Conservation (phyloP, 73 alveolate genomes). For the Tetrahymena thermophila region DNA sequence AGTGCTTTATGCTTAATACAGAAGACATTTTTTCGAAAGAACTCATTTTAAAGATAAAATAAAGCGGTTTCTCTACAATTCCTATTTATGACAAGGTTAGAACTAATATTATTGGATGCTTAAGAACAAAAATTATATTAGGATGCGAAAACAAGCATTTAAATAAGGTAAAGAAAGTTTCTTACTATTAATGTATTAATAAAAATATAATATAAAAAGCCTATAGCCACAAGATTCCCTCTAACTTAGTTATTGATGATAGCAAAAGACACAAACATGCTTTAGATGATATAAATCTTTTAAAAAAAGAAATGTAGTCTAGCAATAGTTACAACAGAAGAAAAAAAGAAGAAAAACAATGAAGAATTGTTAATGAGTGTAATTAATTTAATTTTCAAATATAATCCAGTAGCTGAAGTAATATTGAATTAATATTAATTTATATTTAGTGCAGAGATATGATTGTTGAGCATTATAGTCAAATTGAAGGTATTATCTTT, state of each 20-base stretch:
- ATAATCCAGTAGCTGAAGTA: neutral
- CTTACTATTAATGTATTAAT: neutral
- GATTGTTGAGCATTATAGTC: neutral
- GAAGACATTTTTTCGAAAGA: slow-evolving; percentile 45
- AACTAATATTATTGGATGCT: slow-evolving; percentile 58
- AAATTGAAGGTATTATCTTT: slow-evolving; percentile 7
- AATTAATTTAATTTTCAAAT: neutral
- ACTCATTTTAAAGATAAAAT: slow-evolving; percentile 32
- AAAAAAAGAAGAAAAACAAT: neutral
- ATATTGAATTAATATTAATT: neutral
- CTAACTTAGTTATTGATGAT: slow-evolving; percentile 10
- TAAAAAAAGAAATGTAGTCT: slow-evolving; percentile 7
- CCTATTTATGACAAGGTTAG: slow-evolving; percentile 53
- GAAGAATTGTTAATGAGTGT: slow-evolving; percentile 18
- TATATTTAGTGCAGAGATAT: neutral
- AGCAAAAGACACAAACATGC: slow-evolving; percentile 30
- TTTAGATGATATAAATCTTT: slow-evolving; percentile 17
- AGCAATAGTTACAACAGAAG: slow-evolving; percentile 18
- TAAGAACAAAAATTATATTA: slow-evolving; percentile 25
- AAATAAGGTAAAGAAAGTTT: neutral
- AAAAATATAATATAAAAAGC: slow-evolving; percentile 6
- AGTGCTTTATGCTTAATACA: slow-evolving; percentile 39
- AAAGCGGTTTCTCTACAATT: slow-evolving; percentile 60
- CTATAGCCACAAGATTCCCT: neutral
- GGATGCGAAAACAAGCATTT: neutral